Conservation (phyloP, 805 yeast genomes). For the Lachancea meyersii region DNA sequence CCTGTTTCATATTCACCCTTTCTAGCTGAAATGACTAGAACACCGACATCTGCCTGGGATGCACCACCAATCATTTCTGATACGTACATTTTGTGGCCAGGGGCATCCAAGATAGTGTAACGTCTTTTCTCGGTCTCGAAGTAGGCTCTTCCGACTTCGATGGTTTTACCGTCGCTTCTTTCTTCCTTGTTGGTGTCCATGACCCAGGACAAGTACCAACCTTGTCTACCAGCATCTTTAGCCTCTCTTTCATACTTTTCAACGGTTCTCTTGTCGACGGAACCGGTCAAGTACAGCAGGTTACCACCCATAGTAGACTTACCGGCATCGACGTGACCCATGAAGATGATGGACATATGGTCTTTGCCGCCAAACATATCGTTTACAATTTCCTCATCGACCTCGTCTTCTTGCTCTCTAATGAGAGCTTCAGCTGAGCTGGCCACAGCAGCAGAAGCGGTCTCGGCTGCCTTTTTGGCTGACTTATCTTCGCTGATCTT, state of each 20-base stretch:
- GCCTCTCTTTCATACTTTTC: conserved; percentile 98
- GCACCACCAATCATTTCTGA: conserved; percentile 99
- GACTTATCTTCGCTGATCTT: conserved; percentile 29
- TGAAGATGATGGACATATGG: conserved; percentile 91
- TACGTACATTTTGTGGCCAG: conserved; percentile 98
- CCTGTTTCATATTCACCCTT: conserved; percentile 99
- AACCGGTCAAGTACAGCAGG: conserved; percentile 84
- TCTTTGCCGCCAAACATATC: conserved; percentile 97
- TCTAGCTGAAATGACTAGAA: conserved; percentile 94
- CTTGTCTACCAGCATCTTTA: conserved; percentile 98
- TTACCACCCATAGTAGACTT: conserved; percentile 99
- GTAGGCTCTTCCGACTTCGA: conserved; percentile 96
- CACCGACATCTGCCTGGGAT: conserved; percentile 98
- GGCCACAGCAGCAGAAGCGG: conserved; percentile 20
- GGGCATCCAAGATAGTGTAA: conserved; percentile 97
- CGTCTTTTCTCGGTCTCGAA: conserved; percentile 98
- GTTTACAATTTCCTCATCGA: conserved; percentile 80
- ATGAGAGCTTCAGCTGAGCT: conserved; percentile 45
- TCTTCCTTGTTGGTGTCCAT: conserved; percentile 99
- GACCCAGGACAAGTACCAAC: conserved; percentile 99
- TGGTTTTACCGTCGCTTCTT: conserved; percentile 97
- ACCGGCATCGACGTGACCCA: conserved; percentile 99
- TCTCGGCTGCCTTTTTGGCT: conserved; percentile 23
- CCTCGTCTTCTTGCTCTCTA: conserved; percentile 70
- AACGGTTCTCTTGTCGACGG: conserved; percentile 97